Evolutionary conservation across 495 filamentous ascomycete genomes (phyloP), one percentile per base, ranked within the genome.

Genomic region (Penicillium subrubescens): DNA sequence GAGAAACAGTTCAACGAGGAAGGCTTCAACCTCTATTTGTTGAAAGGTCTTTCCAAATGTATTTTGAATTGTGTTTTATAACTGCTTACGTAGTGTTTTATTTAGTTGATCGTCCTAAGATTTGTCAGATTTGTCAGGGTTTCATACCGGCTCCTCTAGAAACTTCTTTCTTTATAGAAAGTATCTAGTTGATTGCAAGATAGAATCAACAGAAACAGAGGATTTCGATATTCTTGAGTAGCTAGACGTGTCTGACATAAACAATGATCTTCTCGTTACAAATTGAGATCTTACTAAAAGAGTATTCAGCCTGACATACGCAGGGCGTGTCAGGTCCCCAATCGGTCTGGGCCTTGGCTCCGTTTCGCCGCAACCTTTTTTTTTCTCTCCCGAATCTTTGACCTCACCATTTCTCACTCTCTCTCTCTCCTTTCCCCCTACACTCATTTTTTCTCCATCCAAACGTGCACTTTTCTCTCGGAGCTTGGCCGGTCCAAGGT

Each of bases 401-500:
- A 21, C 34, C 61, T 59, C 41, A 37, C 31, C 39, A 25, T 35
- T 60, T 60, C 19, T 39, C 29, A 50, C 43, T 54, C n/a, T 33
- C 35, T 54, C 41, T 46, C 39, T n/a, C n/a, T n/a, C n/a, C n/a
- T n/a, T n/a, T 44, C 63, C 50, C 19, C 25, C 12, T 15, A 31
- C 58, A 21, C 46, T 54, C 44, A 27, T 27, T 55, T 29, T 51
- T 62, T 35, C 43, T 58, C 59, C 57, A 39, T 66, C 66, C 41
- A 43, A 58, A 50, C 44, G 39, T 41, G 17, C 2, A 48, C 41
- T 11, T 44, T 34, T 59, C 53, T 65, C 62, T 70, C 34, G 56
- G 62, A 65, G 51, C 66, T 64, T 70, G 70, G 71, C 71, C 59
- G 70, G 72, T 39, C 66, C 72, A 69, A 65, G 60, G 54, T 66